Evolutionary conservation across 768 basidiomycete genomes (phyloP), one percentile per base, ranked within the genome.

Genomic region (Hysterangium stoloniferum): DNA sequence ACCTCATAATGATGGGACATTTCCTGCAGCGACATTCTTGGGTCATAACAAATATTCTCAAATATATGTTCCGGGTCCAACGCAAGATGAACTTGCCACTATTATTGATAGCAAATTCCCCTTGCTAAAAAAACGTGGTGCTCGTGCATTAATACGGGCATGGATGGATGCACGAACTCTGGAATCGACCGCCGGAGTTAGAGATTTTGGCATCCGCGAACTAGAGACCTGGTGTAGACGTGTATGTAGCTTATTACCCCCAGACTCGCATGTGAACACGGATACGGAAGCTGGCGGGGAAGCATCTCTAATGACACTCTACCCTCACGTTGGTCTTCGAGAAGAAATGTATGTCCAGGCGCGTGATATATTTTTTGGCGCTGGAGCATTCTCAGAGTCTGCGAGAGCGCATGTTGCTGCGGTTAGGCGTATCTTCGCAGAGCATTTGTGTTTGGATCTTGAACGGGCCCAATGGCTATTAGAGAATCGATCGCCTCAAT

Each of bases 321-420:
- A 40, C 48, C 6, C 43, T 36, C 35, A 60, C 55, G 6, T 60
- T 69, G 2, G 61, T 82, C 6, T 94, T 1, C 81, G 92, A 35
- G 94, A 98, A 64, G 90, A 93, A 46, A 79, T 97, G 27, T 93
- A 84, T 59, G 71, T 90, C 35, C 88, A 93, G 61, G 88, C 89
- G 0, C 75, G 85, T 17, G 96, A 98, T 62, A 79, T 95, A 20
- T 97, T 99, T 68, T 90, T 96, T 56, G 89, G 90, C 32, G 75
- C 80, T 22, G 78, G 79, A 13, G 65, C 70, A 4, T 70, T 75
- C 43, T 82, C 80, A 1, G 55, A 73, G 1, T 63, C 76, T 7
- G 74, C 79, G 40, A 77, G 68, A 43, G 65, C 69, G 4, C 76
- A 81, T 55, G 54, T 68, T 13, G 70, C 74, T 6, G 65, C 67